Evolutionary conservation across 177 flowering plant genomes (phyloP), one percentile per base, ranked within the genome.

Genomic region (Vitis hybrid): DNA sequence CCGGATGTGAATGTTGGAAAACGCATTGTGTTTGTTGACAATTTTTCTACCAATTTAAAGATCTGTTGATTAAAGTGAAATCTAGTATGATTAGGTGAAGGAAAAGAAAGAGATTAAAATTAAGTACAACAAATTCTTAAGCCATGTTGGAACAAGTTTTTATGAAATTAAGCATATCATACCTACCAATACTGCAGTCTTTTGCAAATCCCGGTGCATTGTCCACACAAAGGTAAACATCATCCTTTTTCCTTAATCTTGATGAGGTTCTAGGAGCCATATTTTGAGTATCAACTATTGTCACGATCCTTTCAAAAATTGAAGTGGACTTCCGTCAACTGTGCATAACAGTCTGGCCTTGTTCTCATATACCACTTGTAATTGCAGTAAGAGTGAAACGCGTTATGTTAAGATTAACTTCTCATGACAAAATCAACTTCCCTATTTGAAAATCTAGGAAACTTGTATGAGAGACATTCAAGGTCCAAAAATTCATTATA

Each of bases 101-200:
- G 27, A 24, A 24, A 24, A 24, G 27, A 24, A 24, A 24, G 27
- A 24, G 27, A 24, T 24, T 24, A 2, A 0, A 24, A 24, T 24
- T 24, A 24, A 24, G 27, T 24, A 24, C 2, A 24, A 0, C 3
- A 24, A 24, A 24, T 24, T 24, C 27, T 24, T 24, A 24, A 24
- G 27, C 27, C 27, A 24, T 24, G 27, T 24, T 24, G 27, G 27
- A 24, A 24, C 27, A 24, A 24, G 27, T 24, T 24, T 24, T 24
- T 48, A 63, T 62, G 66, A 18, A 24, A 24, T 24, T 24, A 12
- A 71, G 17, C 51, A 68, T 15, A 58, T 9, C 73, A 55, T 86
- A 94, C 99, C 99, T 87, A 64, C 99, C 93, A 77, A 95, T 86
- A 66, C 97, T 93, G 59, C 98, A 91, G 64, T 93, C 99, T 83